A percentile compares a stretch with the other conserved stretches of the same genome.
Conservation (phyloP, 768 basidiomycete species). For the Lactarius quietus region DNA sequence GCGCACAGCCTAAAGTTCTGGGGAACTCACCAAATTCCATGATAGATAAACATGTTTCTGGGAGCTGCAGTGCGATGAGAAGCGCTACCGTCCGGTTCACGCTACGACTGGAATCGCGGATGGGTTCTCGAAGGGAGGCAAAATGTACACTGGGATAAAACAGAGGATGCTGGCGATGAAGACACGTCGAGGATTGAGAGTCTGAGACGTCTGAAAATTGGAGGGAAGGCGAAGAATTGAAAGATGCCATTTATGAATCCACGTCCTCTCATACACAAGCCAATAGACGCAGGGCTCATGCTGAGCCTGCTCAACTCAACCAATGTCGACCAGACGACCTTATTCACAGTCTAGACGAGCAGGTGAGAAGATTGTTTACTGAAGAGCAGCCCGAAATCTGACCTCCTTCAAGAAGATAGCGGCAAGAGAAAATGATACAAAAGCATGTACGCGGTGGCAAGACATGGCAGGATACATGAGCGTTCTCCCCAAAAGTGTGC, state of each 20-base stretch:
- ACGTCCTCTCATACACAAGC: conserved; percentile 35
- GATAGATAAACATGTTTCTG: not conserved
- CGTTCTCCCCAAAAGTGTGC: conserved; percentile 26
- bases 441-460: not conserved
- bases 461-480: conserved; percentile 30
- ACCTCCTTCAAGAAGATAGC: conserved; percentile 18
- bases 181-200: conserved; percentile 35
- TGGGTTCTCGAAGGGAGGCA: conserved; percentile 31
- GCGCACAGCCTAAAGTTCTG: too few relatives aligned
- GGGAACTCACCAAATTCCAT: conserved; percentile 17
- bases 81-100: not conserved
- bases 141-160: conserved; percentile 27
- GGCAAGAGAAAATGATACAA: not conserved
- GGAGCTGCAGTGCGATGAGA: conserved; percentile 12
- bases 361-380: not conserved
- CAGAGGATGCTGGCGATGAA: conserved; percentile 30
- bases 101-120: not conserved
- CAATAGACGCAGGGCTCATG: conserved; percentile 38
- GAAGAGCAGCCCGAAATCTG: not conserved
- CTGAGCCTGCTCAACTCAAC: conserved; percentile 40
- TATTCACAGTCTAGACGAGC: not conserved
- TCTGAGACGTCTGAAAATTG: conserved; percentile 36
- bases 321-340: conserved; percentile 43
- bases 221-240: conserved; percentile 40
- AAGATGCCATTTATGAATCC: conserved; percentile 39